Evolutionary conservation across 1,139 yeast species (phyloP).

Genomic region (Pneumocystis carinii): DNA sequence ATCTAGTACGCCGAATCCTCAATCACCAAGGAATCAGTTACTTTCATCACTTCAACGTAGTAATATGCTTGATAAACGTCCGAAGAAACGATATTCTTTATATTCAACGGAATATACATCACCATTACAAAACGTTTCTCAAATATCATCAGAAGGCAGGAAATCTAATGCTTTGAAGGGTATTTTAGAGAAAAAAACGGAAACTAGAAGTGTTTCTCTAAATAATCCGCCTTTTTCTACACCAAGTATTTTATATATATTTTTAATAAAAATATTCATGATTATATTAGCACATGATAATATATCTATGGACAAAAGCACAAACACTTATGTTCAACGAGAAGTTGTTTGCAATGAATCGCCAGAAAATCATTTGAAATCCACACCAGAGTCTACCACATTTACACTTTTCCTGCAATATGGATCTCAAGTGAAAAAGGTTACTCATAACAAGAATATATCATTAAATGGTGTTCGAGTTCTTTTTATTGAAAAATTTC

Average conservation of each 20-base stretch:
- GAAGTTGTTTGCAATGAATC: constrained; percentile 1
- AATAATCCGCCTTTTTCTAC: background rate
- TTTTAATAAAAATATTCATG: background rate
- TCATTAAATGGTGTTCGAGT: constrained; percentile 53
- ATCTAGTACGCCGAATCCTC: background rate
- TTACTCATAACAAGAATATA: constrained; percentile 33
- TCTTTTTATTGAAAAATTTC: constrained; percentile 72
- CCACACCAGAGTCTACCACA: background rate
- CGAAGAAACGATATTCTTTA: constrained; percentile 83
- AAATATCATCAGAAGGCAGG: background rate
- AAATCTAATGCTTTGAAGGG: background rate
- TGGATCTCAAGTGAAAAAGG: constrained; percentile 50
- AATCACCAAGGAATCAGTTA: constrained; percentile 1
- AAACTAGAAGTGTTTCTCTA: background rate
- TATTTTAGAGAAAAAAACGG: background rate
- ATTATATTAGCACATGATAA: background rate
- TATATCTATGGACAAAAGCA: background rate
- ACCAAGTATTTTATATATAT: background rate
- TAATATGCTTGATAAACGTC: constrained; percentile 72
- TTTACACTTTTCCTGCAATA: constrained; percentile 39
- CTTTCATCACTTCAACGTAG: constrained; percentile 63
- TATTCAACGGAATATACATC: constrained; percentile 28
- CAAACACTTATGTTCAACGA: background rate
- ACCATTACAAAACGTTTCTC: constrained; percentile 1
- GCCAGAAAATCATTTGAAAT: constrained; percentile 5